Evolutionary conservation across 257 asterid species (phyloP), one percentile per base, ranked within the genome.

Genomic region (Petunia secreta): DNA sequence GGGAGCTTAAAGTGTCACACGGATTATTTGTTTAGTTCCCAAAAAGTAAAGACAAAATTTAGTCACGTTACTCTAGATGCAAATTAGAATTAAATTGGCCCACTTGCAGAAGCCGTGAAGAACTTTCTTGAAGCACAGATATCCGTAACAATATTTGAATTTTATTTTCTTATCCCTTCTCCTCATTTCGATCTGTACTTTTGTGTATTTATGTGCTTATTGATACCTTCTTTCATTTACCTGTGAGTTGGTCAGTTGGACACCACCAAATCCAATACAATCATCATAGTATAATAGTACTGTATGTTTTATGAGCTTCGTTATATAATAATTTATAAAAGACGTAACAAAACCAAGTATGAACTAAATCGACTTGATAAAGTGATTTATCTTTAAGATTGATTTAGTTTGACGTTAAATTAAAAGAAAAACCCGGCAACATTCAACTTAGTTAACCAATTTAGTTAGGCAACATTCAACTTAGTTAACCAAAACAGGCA

Each of bases 121-220:
- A 58, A 55, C 6, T 25, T 69, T 4, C 58, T n/a, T 16, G 55
- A 36, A 16, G 80, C 82, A n/a, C 89, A 85, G 2, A 0, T 75
- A 2, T 25, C 25, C 25, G 25, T 25, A 25, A 25, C 25, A 25
- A 25, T 25, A 25, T 25, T 25, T 25, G 8, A 54, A 13, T 4
- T 11, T 54, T 54, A 16, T 54, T 13, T 13, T 54, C 60, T 54
- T 13, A 4, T 54, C 2, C 5, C 25, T 3, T 13, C 6, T 55
- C 25, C 6, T 2, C 60, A 55, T 55, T 14, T 55, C 60, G 25
- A 55, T 55, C 60, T 55, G 60, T 55, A 25, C 25, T 55, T 55
- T 6, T 54, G 4, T 54, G 60, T 54, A 54, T 55, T 55, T 25
- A 14, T 25, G 16, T 55, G 14, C 60, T 14, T 11, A 55, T 55